Evolutionary conservation across 352 stramenopile genomes (phyloP).

Genomic region (Phytophthora aleatoria): DNA sequence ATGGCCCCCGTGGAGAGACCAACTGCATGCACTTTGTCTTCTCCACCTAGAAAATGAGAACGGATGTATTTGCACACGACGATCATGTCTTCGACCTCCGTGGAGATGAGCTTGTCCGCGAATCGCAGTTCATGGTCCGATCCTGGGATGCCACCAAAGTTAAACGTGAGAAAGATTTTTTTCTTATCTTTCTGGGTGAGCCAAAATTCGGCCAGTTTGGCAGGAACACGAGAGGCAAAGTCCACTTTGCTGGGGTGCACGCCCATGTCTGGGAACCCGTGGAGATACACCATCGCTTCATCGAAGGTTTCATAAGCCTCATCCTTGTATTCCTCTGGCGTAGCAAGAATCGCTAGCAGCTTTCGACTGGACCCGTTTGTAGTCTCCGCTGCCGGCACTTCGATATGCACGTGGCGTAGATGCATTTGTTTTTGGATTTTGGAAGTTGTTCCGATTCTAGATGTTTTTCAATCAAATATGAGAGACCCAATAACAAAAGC

Average conservation of each 20-base stretch:
- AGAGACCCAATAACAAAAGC: background rate
- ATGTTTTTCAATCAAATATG: background rate
- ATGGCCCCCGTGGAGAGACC: slow-evolving; percentile 79
- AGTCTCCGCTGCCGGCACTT: slow-evolving; percentile 23
- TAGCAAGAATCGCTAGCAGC: slow-evolving; percentile 31
- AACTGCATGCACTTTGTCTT: slow-evolving; percentile 55
- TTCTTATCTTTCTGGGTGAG: slow-evolving; percentile 31
- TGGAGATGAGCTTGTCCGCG: slow-evolving; percentile 56
- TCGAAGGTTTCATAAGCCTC: slow-evolving; percentile 19
- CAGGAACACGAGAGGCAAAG: slow-evolving; percentile 60
- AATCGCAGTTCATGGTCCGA: slow-evolving; percentile 56
- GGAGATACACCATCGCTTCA: slow-evolving; percentile 69
- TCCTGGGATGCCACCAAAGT: slow-evolving; percentile 69
- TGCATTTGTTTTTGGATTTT: slow-evolving; percentile 13
- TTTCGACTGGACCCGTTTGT: slow-evolving; percentile 18
- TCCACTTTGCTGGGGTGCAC: slow-evolving; percentile 60
- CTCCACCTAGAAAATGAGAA: slow-evolving; percentile 31
- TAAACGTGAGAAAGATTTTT: slow-evolving; percentile 58
- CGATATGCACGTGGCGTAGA: slow-evolving; percentile 20
- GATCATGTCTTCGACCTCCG: slow-evolving; percentile 63
- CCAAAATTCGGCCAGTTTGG: slow-evolving; percentile 65
- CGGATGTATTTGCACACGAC: slow-evolving; percentile 54
- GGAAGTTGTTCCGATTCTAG: too few species aligned
- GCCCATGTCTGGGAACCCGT: slow-evolving; percentile 75
- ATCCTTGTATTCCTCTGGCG: slow-evolving; percentile 7